Evolutionary conservation across 2,329 filamentous ascomycete genomes (phyloP).

Genomic region (Penicillium hordei): DNA sequence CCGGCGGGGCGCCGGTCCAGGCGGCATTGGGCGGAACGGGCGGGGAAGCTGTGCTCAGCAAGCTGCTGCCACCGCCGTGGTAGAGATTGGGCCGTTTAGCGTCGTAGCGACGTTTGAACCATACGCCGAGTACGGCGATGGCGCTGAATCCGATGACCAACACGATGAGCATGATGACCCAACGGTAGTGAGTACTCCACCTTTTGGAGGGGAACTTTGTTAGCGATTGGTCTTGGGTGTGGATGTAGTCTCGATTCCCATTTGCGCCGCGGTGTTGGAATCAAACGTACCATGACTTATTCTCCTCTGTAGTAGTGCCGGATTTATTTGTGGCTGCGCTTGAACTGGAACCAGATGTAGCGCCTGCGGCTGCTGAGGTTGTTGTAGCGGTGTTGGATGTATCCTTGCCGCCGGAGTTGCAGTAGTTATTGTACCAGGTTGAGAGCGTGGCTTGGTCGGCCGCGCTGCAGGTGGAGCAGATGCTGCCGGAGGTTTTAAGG

Average conservation of each 20-base stretch:
- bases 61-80: conserved; percentile 29
- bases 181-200: conserved; percentile 65
- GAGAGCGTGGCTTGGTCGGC: conserved; percentile 60
- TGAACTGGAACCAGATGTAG: conserved; percentile 7
- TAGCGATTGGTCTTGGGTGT: background rate
- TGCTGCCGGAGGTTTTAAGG: conserved; percentile 62
- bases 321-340: conserved; percentile 2
- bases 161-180: conserved; percentile 78
- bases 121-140: conserved; percentile 66
- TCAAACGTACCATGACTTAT: conserved; percentile 29
- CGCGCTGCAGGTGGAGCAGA: conserved; percentile 58
- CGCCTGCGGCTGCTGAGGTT: conserved; percentile 25
- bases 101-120: conserved; percentile 72
- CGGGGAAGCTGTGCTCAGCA: conserved; percentile 18
- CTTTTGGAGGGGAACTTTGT: conserved; percentile 13
- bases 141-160: conserved; percentile 67
- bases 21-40: conserved; percentile 16
- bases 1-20: conserved; percentile 20
- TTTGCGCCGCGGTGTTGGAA: background rate
- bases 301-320: conserved; percentile 7
- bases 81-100: conserved; percentile 52
- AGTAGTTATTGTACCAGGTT: conserved; percentile 70
- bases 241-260: background rate
- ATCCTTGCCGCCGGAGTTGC: conserved; percentile 50
- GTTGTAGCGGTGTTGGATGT: conserved; percentile 29